These are phyloP conservation scores for Tephrocybe sp. DNA, from an alignment of 768 basidiomycete species.

Conservation along the genomic window DNA sequence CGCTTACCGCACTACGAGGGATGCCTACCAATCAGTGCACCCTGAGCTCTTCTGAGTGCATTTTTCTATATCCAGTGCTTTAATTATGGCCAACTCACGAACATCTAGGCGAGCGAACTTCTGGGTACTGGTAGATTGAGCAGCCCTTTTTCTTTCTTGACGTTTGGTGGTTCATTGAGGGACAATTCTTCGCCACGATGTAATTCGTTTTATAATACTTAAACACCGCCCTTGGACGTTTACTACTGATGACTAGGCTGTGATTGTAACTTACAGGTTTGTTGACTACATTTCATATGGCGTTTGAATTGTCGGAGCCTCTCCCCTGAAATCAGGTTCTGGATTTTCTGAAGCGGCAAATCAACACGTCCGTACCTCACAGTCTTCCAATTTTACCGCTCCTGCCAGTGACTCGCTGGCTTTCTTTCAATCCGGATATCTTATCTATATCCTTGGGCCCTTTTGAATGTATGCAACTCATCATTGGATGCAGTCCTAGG, in stretches of 20 bases:
- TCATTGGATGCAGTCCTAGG: no score
- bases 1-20: slow-evolving; percentile 32
- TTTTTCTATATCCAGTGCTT: not conserved
- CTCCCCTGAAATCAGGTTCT: no score
- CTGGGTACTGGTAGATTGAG: not conserved
- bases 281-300: not conserved
- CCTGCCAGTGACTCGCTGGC: no score
- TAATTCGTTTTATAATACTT: slow-evolving; percentile 8
- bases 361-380: no score
- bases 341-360: no score
- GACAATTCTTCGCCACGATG: slow-evolving; percentile 12
- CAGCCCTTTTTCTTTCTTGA: slow-evolving; percentile 3
- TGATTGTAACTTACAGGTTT: not conserved
- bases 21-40: slow-evolving; percentile 20
- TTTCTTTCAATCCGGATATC: no score
- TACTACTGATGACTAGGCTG: not conserved
- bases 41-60: slow-evolving; percentile 14
- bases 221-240: not conserved
- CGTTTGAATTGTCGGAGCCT: no score
- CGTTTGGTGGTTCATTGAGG: slow-evolving; percentile 14
- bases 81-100: not conserved
- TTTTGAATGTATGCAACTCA: no score
- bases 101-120: no score
- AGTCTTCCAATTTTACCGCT: no score
- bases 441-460: no score